Evolutionary conservation across 768 basidiomycete genomes (phyloP).

Genomic region (Trametes coccinea): DNA sequence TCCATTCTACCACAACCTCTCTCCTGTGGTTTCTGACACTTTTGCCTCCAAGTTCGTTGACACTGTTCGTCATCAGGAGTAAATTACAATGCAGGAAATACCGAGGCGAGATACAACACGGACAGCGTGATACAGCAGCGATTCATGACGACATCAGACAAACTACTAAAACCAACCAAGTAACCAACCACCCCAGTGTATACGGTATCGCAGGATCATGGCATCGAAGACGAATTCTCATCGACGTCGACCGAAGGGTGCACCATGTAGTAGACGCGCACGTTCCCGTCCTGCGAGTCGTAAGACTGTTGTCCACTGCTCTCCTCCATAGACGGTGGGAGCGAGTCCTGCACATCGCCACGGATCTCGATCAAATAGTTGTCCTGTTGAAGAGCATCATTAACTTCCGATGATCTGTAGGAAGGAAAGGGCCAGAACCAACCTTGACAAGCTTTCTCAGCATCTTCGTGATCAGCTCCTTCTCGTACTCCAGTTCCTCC

Average conservation of each 20-base stretch:
- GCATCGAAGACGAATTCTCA: constrained; percentile 37
- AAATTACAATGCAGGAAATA: constrained; percentile 8
- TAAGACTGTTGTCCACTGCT: constrained; percentile 54
- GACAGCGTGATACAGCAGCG: constrained; percentile 18
- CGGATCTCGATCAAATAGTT: constrained; percentile 81
- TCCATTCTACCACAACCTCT: no score
- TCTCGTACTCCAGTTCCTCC: constrained; percentile 88
- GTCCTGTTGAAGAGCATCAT: constrained; percentile 50
- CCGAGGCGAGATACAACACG: neutral
- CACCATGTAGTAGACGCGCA: constrained; percentile 85
- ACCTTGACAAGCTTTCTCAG: constrained; percentile 91
- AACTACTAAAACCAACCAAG: neutral
- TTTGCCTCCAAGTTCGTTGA: neutral
- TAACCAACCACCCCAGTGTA: neutral
- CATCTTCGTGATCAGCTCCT: constrained; percentile 87
- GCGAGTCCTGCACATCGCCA: constrained; percentile 80
- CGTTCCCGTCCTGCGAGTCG: constrained; percentile 48
- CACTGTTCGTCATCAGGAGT: neutral
- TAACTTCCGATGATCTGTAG: neutral
- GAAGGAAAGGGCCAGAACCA: constrained; percentile 18
- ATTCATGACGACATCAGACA: constrained; percentile 1
- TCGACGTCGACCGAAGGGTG: constrained; percentile 87
- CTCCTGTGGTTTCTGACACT: neutral
- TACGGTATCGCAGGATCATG: neutral
- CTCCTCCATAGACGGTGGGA: constrained; percentile 63